A percentile compares a stretch with the other conserved stretches of the same genome.
phyloP scores from a whole-genome alignment of 2,329 filamentous ascomycete genomes.

The Alternaria metachromatica region DNA sequence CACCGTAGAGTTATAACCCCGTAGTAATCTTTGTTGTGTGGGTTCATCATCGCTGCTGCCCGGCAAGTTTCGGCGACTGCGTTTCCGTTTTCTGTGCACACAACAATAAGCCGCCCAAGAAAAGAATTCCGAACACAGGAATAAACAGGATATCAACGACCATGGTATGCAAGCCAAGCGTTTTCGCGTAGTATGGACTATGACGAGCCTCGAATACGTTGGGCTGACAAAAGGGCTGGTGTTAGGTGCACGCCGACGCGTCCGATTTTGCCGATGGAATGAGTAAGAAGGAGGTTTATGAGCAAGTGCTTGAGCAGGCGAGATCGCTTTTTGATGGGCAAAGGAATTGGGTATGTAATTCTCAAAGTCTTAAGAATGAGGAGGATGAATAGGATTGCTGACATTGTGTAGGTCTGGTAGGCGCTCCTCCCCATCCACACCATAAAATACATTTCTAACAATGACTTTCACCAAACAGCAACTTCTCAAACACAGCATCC shows the following conservation, averaged over 20 bases:
- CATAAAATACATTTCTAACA: neutral
- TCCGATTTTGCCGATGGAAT: conserved; percentile 73
- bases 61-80: conserved; percentile 12
- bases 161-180: neutral
- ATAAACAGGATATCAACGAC: neutral
- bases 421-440: too few species aligned
- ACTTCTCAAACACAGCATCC: conserved; percentile 76
- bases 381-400: neutral
- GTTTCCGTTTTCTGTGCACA: neutral
- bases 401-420: neutral
- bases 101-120: too few species aligned
- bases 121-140: neutral
- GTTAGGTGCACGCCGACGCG: conserved; percentile 76
- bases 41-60: neutral
- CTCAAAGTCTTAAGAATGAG: neutral
- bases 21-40: neutral
- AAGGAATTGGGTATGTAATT: conserved; percentile 73
- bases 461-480: conserved; percentile 47
- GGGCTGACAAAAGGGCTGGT: too few species aligned
- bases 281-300: conserved; percentile 75
- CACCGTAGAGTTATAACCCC: too few species aligned
- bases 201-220: neutral
- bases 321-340: conserved; percentile 74
- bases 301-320: conserved; percentile 74
- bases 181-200: neutral